Evolutionary conservation across 371 early-diverging fungal species (phyloP).

Genomic region (Haplosporangium sp.): DNA sequence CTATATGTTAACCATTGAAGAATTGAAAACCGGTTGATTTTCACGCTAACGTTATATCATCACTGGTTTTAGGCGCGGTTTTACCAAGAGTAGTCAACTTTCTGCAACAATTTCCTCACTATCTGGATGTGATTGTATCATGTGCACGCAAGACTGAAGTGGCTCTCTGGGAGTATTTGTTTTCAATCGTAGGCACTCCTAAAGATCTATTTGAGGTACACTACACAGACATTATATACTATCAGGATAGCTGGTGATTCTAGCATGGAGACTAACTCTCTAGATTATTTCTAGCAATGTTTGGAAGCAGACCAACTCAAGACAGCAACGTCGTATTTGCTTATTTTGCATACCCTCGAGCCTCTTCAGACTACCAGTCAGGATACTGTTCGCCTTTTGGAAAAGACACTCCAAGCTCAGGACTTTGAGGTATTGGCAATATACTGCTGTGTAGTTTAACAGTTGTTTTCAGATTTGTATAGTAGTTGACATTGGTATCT

Average conservation of each 20-base stretch:
- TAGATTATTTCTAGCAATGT: slow-evolving; percentile 63
- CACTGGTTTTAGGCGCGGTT: slow-evolving; percentile 61
- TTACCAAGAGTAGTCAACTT: slow-evolving; percentile 79
- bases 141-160: slow-evolving; percentile 94
- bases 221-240: neutral
- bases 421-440: slow-evolving; percentile 75
- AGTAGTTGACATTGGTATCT: neutral
- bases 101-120: slow-evolving; percentile 78
- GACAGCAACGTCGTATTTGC: slow-evolving; percentile 88
- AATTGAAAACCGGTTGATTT: too few relatives aligned
- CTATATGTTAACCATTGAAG: too few relatives aligned
- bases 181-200: slow-evolving; percentile 83
- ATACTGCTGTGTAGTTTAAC: too few relatives aligned
- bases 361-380: slow-evolving; percentile 60
- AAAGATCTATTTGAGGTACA: slow-evolving; percentile 82
- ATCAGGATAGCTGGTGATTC: neutral
- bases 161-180: slow-evolving; percentile 89
- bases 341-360: slow-evolving; percentile 88
- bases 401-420: slow-evolving; percentile 78
- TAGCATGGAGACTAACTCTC: neutral
- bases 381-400: slow-evolving; percentile 78
- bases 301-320: slow-evolving; percentile 73
- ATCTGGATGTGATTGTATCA: slow-evolving; percentile 85
- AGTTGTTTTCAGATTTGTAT: too few relatives aligned
- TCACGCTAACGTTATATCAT: neutral